These are phyloP conservation scores for Aspergillus versicolor DNA, from an alignment of 2,329 filamentous ascomycete genomes.

Conservation along the genomic window DNA sequence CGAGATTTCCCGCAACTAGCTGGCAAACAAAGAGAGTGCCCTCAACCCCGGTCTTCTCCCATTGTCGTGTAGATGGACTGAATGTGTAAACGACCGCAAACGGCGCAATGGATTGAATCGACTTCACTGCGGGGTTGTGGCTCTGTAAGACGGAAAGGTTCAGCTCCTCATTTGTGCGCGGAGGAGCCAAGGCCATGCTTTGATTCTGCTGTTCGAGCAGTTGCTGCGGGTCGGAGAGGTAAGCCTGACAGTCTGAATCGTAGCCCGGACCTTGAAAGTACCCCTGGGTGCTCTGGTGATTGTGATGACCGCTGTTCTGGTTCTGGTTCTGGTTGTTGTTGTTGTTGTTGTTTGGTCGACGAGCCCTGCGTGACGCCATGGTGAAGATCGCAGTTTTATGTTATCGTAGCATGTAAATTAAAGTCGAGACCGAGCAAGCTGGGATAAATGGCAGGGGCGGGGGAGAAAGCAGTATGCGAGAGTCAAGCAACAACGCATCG, in stretches of 20 bases:
- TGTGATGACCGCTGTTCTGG: constrained; percentile 14
- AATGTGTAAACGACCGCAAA: constrained; percentile 87
- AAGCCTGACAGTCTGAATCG: constrained; percentile 62
- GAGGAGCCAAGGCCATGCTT: constrained; percentile 44
- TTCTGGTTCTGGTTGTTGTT: constrained; percentile 1
- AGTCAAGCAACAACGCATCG: background rate
- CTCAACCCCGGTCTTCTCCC: constrained; percentile 85
- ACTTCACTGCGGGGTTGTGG: constrained; percentile 71
- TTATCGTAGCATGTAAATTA: background rate
- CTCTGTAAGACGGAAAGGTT: constrained; percentile 82
- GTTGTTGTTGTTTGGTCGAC: constrained; percentile 31
- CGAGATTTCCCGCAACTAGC: constrained; percentile 45
- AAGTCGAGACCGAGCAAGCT: background rate
- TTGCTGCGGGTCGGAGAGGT: constrained; percentile 40
- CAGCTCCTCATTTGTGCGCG: constrained; percentile 76
- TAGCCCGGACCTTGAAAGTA: constrained; percentile 52
- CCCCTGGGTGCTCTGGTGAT: constrained; percentile 19
- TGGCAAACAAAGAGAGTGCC: constrained; percentile 87
- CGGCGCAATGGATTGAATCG: constrained; percentile 76
- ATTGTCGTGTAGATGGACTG: constrained; percentile 61
- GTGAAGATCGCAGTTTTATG: background rate
- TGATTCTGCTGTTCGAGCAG: constrained; percentile 21
- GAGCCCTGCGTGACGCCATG: constrained; percentile 35
- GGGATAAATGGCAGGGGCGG: background rate
- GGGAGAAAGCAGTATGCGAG: constrained; percentile 1